Base-by-base conservation (phyloP, 345 rosid genomes). In the Corymbia maculata region DNA sequence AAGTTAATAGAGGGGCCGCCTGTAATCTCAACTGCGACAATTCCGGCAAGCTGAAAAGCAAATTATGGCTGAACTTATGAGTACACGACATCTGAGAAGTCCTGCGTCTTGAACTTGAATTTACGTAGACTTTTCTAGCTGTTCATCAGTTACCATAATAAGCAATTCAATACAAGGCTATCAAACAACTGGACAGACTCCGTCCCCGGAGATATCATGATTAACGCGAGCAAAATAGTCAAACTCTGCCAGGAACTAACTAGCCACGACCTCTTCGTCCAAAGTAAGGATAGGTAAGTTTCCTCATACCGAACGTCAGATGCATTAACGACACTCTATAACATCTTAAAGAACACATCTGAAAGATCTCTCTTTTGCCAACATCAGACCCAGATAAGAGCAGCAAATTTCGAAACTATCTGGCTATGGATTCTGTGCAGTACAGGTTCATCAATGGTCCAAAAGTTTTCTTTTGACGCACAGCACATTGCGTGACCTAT, bases 11-110 rank as follows among this genome's bases (percentile, higher is more conserved):
- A 85, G 11, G 99, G 98, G 51, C 99, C 99, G 32, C 98, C 99
- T 0, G 96, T 94, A 88, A 94, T 89, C 92, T 97, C 98, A 50
- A 97, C 98, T 5, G 99, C 96, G 85, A 96, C 98, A 89, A 97
- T 92, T 84, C 99, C 99, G 70, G 97, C 97, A 64, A 97, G 97
- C 98, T 97, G 92, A 91, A 91, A 85, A 79, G 21, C 85, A 85
- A 70, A 87, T 51, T 24, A 86, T 19, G 36, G 85, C 17, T 4
- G 13, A 80, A 88, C 28, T 42, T 11, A 14, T 8, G 26, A 52
- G 59, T 85, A 32, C 55, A 51, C 32, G 42, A 85, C 47, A 30
- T 85, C 45, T 50, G 15, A 85, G 32, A 51, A 9, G 55, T 49
- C 24, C 32, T 15, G 30, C 12, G 11, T 19, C 82, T 42, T 9